These are phyloP conservation scores for Rutidosis leptorrhynchoides DNA, from an alignment of 129 eudicot species.

Conservation along the genomic window DNA sequence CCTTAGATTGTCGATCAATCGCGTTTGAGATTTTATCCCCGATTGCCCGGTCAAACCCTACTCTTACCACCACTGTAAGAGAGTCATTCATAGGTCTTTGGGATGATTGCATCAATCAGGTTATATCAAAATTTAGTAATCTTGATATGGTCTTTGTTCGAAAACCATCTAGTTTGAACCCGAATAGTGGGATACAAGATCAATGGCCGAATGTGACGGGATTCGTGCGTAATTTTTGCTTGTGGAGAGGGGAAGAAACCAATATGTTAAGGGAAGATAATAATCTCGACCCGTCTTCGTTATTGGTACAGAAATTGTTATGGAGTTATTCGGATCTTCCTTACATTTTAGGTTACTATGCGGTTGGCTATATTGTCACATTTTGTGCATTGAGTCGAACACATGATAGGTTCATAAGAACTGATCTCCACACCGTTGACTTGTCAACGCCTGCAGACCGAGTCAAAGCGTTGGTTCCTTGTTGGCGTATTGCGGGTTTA, in stretches of 20 bases:
- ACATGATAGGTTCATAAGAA: slow-evolving; percentile 45
- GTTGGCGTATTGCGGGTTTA: slow-evolving; percentile 67
- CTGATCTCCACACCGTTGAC: slow-evolving; percentile 62
- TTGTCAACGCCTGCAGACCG: slow-evolving; percentile 57
- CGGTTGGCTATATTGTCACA: slow-evolving; percentile 58
- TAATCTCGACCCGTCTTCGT: slow-evolving; percentile 46
- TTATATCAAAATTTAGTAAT: slow-evolving; percentile 48
- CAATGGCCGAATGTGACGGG: slow-evolving; percentile 75
- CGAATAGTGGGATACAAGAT: slow-evolving; percentile 44
- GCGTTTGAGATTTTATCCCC: slow-evolving; percentile 49
- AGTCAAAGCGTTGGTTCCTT: slow-evolving; percentile 59
- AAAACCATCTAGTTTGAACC: slow-evolving; percentile 30
- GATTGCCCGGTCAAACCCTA: slow-evolving; percentile 51
- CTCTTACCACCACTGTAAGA: slow-evolving; percentile 36
- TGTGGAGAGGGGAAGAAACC: slow-evolving; percentile 82
- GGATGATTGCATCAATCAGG: slow-evolving; percentile 80
- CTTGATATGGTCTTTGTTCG: slow-evolving; percentile 46
- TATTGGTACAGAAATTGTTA: slow-evolving; percentile 44
- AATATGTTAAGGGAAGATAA: slow-evolving; percentile 48
- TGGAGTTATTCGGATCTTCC: slow-evolving; percentile 78
- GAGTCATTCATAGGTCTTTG: slow-evolving; percentile 68
- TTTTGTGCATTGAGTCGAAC: slow-evolving; percentile 68
- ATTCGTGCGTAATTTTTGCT: slow-evolving; percentile 52
- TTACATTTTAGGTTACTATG: slow-evolving; percentile 61
- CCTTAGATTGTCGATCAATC: slow-evolving; percentile 55